These are phyloP conservation scores for Datura wrightii DNA, from an alignment of 257 asterid genomes.

Conservation along the genomic window DNA sequence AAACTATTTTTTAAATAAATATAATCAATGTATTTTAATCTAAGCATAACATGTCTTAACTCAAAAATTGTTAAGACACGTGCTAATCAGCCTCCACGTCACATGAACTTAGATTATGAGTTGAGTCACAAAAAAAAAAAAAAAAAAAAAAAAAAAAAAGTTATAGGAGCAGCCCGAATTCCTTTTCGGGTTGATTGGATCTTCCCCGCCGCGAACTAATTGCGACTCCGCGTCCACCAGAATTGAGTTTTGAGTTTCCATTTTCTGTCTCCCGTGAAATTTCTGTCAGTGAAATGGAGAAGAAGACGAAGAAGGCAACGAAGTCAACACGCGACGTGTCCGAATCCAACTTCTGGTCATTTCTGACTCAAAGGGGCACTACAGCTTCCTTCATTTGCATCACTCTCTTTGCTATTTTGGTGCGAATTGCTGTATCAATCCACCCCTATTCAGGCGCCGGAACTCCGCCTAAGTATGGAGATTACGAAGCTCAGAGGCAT, in stretches of 20 bases:
- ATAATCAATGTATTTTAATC: too few relatives aligned
- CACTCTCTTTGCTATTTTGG: conserved; percentile 75
- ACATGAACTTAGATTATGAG: too few relatives aligned
- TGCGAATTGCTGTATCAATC: conserved; percentile 73
- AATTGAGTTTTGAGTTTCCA: background rate
- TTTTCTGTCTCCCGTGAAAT: background rate
- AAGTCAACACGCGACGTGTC: conserved; percentile 27
- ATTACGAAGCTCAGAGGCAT: conserved; percentile 97
- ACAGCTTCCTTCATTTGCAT: conserved; percentile 64
- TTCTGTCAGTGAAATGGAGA: conserved; percentile 41
- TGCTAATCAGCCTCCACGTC: too few relatives aligned
- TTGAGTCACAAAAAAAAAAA: too few relatives aligned
- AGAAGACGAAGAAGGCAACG: conserved; percentile 39
- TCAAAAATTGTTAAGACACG: too few relatives aligned
- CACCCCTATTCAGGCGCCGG: conserved; percentile 93
- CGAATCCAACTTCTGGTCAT: conserved; percentile 55
- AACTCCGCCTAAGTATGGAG: conserved; percentile 88
- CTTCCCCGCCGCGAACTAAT: background rate
- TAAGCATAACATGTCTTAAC: too few relatives aligned
- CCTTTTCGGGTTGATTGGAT: conserved; percentile 2
- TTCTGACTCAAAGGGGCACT: conserved; percentile 47
- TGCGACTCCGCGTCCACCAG: background rate
- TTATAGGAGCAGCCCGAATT: conserved; percentile 10
- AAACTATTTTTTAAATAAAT: too few relatives aligned
- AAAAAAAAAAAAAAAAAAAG: too few relatives aligned